Evolutionary conservation across 371 early-diverging fungal genomes (phyloP).

Genomic region (Mortierella sp.): DNA sequence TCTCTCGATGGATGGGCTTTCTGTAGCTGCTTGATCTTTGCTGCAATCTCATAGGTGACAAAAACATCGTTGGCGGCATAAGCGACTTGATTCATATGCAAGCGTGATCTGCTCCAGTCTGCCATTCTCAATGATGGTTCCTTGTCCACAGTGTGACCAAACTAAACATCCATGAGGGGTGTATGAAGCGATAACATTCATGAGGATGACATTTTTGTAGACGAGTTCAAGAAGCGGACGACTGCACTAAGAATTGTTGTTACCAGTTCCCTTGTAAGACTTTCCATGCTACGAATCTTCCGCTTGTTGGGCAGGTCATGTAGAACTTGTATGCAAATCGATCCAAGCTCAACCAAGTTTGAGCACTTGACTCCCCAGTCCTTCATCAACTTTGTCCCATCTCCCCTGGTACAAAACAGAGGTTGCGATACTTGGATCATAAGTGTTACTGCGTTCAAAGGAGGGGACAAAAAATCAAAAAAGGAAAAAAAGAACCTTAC

Average conservation of each 20-base stretch:
- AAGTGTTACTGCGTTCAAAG: background rate
- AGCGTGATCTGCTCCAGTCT: constrained; percentile 57
- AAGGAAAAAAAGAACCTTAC: constrained; percentile 8
- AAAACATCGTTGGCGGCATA: constrained; percentile 74
- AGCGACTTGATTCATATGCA: constrained; percentile 53
- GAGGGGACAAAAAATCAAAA: no score
- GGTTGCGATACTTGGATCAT: no score
- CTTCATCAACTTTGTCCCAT: constrained; percentile 59
- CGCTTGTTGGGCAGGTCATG: constrained; percentile 32
- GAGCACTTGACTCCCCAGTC: constrained; percentile 64
- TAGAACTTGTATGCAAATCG: constrained; percentile 46
- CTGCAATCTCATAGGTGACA: constrained; percentile 55
- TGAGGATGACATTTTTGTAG: no score
- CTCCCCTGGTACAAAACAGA: constrained; percentile 28
- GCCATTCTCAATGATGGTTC: constrained; percentile 54
- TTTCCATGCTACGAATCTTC: constrained; percentile 54
- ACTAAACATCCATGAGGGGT: constrained; percentile 32
- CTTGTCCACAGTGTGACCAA: constrained; percentile 59
- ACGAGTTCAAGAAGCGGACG: no score
- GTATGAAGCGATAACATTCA: no score
- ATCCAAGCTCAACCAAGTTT: constrained; percentile 62
- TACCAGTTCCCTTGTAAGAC: constrained; percentile 60
- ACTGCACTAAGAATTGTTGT: constrained; percentile 16
- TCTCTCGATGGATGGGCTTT: constrained; percentile 7
- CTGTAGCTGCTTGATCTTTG: constrained; percentile 31